Evolutionary conservation across 495 filamentous ascomycete species (phyloP), one percentile per base, ranked within the genome.

Genomic region (Glutinoglossum americanum): DNA sequence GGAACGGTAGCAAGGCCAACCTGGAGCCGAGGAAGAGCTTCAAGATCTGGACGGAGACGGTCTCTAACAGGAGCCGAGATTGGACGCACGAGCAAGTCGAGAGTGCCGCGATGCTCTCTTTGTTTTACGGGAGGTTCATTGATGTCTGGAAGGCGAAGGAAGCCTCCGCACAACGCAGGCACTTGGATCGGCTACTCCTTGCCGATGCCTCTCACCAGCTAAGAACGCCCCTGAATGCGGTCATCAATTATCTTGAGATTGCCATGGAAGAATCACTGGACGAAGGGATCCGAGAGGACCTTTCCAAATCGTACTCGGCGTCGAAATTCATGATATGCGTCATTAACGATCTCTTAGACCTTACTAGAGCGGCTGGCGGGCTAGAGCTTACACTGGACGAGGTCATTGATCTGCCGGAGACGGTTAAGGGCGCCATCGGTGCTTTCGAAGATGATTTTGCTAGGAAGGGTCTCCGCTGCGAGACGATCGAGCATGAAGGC

Each of bases 151-250:
- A 86, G 57, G 86, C 94, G 64, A 93, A 92, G 58, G 89, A 97
- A 64, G 84, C 82, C 0, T 85, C 83, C 3, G 68, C 93, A 63
- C 82, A 94, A 60, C 90, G 71, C 62, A 93, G 83, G 57, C 81
- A 87, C 45, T 71, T 97, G 19, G 94, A 87, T 1, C 74, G 79
- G 51, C 70, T 97, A 15, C 68, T 97, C 10, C 72, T 95, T 1
- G 87, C 90, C 10, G 95, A 97, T 63, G 93, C 89, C 0, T 90
- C 90, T 0, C 90, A 97, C 63, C 89, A 95, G 72, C 87, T 97
- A 17, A 84, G 90, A 32, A 97, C 90, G 0, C 89, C 90, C 0
- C 71, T 97, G 3, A 95, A 95, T 67, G 90, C 90, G 23, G 93
- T 97, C 63, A 92, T 97, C 65, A 97, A 97, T 63, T 95, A 92